Base-by-base conservation (phyloP, 176 grass and related monocot species). In the Oryza punctata region DNA sequence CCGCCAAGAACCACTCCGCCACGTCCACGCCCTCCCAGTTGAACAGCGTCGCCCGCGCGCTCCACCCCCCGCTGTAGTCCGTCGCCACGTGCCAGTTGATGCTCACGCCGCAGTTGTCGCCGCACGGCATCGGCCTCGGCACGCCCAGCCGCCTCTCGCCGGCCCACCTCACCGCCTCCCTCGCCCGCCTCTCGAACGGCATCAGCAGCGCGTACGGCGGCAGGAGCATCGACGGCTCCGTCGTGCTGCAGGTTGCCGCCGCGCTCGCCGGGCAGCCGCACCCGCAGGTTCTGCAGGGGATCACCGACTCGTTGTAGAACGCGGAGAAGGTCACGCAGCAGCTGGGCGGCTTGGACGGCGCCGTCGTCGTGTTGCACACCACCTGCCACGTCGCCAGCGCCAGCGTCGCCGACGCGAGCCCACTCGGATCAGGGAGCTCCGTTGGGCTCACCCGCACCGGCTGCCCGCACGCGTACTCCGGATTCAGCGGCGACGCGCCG, bases 241-340 rank as follows among this genome's bases (percentile, higher is more conserved):
- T 89, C n/a, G 80, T 69, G 70, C 86, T 93, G 83, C 91, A 97
- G 19, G 87, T 23, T 24, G 77, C 21, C 37, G 37, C 37, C 7
- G 37, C 7, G 37, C 37, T 38, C 0, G 80, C 19, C 15, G 85
- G 80, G 83, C 90, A 97, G 10, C 91, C 94, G 47, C 94, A 97
- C 7, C 91, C 94, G 83, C 94, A 97, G n/a, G 94, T 97, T 28
- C 68, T 84, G 73, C 94, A 97, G 38, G 94, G 94, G 72, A 97
- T 25, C 71, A 97, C 91, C 15, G 93, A 94, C 27, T 89, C 82
- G 67, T 94, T 92, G 90, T 78, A 88, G 70, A 80, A 94, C 5
- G 87, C 52, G 18, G 93, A 92, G 78, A 92, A 94, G 79, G 93
- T 88, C 9, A 95, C 93, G 86, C 93, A 95, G 73, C 93, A 96